Percentiles rank a stretch among this genome's conserved stretches.
Conservation (phyloP, 352 stramenopile genomes). For the Phytophthora megakarya region DNA sequence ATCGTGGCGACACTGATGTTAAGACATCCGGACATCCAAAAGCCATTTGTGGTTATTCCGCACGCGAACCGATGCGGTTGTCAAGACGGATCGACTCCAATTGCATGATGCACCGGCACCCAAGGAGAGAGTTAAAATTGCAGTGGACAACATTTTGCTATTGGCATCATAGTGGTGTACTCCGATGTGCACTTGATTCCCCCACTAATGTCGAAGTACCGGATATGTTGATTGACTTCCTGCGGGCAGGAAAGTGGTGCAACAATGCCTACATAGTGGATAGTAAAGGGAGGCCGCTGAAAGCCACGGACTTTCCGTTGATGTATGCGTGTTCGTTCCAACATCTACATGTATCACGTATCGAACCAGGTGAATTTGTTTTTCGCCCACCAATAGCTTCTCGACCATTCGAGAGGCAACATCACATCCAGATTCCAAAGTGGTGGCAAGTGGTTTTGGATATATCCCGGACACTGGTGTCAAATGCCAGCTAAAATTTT, state of each 20-base stretch:
- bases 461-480: not conserved
- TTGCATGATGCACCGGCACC: too few relatives aligned
- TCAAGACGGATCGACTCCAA: too few relatives aligned
- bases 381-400: not conserved
- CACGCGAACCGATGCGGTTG: not conserved
- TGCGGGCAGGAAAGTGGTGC: not conserved
- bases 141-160: too few relatives aligned
- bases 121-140: too few relatives aligned
- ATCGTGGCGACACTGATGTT: not conserved
- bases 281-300: not conserved
- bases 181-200: not conserved
- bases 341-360: not conserved
- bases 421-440: not conserved
- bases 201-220: not conserved
- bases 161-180: not conserved
- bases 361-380: not conserved
- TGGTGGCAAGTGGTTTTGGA: not conserved
- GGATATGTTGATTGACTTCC: not conserved
- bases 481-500: not conserved
- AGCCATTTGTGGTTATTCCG: not conserved
- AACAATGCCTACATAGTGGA: not conserved
- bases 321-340: not conserved
- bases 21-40: not conserved
- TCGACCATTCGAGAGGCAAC: not conserved
- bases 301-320: not conserved